Conservation (phyloP, 2,329 filamentous ascomycete genomes). For the Colletotrichum somersetense region DNA sequence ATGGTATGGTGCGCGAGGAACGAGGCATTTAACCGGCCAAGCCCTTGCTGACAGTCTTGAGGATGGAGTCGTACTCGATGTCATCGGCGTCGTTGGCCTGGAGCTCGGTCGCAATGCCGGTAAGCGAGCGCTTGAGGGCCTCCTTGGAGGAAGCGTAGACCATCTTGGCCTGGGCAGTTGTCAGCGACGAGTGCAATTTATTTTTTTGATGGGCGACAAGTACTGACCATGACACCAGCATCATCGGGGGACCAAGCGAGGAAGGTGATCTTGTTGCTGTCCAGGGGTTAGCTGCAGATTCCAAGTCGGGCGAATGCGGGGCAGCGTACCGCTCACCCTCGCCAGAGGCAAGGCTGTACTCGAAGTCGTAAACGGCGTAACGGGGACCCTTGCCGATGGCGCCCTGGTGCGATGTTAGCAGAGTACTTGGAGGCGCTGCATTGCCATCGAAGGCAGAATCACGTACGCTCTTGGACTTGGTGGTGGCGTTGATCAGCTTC, state of each 20-base stretch:
- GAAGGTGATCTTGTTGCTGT: constrained; percentile 82
- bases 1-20: constrained; percentile 25
- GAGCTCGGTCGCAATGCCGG: constrained; percentile 80
- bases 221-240: constrained; percentile 79
- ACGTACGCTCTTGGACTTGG: constrained; percentile 76
- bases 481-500: constrained; percentile 79
- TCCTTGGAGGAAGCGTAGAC: constrained; percentile 92
- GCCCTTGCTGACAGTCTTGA: constrained; percentile 76
- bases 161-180: constrained; percentile 79
- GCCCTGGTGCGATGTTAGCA: constrained; percentile 57
- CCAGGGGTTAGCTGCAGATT: constrained; percentile 23
- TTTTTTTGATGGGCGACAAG: not conserved
- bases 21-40: constrained; percentile 59
- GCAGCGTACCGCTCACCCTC: constrained; percentile 76
- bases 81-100: constrained; percentile 89
- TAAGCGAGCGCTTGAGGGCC: constrained; percentile 83
- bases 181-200: constrained; percentile 24
- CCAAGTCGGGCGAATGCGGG: constrained; percentile 21
- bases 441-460: constrained; percentile 22
- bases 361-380: constrained; percentile 88
- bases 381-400: constrained; percentile 76
- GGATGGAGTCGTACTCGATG: constrained; percentile 80
- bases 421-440: not conserved
- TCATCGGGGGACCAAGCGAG: constrained; percentile 86
- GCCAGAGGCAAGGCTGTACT: constrained; percentile 78